Conservation (phyloP, 306 rosid species). For the Corylus avellana region DNA sequence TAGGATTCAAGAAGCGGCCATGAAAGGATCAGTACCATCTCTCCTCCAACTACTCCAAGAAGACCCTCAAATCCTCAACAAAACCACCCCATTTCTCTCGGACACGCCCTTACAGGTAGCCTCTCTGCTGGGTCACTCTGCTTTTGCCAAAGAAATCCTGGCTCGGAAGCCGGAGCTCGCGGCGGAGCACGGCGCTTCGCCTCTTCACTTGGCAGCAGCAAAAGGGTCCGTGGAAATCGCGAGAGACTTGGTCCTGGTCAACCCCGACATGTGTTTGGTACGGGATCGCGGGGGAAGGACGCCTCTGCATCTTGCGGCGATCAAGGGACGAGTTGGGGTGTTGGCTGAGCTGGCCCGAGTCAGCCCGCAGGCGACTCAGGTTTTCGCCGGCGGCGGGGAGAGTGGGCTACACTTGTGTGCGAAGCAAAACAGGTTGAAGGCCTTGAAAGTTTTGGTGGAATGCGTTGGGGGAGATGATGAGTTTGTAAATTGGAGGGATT, state of each 20-base stretch:
- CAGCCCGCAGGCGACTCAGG: slow-evolving; percentile 27
- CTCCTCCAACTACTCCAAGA: no score
- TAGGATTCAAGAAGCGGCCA: no score
- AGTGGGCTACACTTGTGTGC: slow-evolving; percentile 25
- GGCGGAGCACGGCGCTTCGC: background rate
- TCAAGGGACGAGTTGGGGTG: slow-evolving; percentile 29
- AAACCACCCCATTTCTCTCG: no score
- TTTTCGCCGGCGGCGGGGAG: background rate
- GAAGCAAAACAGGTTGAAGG: slow-evolving; percentile 28
- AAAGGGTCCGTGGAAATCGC: slow-evolving; percentile 32
- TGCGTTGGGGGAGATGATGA: slow-evolving; percentile 16
- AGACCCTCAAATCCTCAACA: no score
- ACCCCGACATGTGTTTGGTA: slow-evolving; percentile 28
- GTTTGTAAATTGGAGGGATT: slow-evolving; percentile 30
- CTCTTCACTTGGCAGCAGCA: slow-evolving; percentile 37
- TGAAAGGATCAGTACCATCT: no score
- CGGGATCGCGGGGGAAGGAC: slow-evolving; percentile 26
- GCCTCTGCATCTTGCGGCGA: slow-evolving; percentile 39
- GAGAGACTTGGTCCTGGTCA: slow-evolving; percentile 9
- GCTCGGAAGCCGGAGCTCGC: slow-evolving; percentile 20
- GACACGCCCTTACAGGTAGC: slow-evolving; percentile 27
- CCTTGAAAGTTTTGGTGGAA: slow-evolving; percentile 32
- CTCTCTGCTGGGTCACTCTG: slow-evolving; percentile 29
- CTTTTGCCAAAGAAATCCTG: slow-evolving; percentile 25
- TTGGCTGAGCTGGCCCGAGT: slow-evolving; percentile 26